Conservation (phyloP, 257 asterid species). For the Nicotiana noctiflora region DNA sequence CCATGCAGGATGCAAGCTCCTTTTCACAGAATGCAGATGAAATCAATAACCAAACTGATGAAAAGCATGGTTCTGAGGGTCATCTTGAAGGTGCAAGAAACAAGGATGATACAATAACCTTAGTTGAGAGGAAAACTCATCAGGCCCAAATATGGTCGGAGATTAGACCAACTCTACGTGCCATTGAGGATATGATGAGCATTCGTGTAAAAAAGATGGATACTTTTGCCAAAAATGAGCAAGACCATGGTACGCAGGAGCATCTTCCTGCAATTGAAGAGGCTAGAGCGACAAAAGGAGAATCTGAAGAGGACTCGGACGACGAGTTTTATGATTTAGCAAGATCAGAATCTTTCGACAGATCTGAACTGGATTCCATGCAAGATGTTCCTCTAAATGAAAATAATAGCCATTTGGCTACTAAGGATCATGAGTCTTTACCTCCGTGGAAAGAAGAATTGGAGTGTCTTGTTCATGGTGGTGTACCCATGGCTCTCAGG, state of each 20-base stretch:
- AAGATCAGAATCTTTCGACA: slow-evolving; percentile 58
- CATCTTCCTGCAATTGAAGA: slow-evolving; percentile 6
- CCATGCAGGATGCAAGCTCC: slow-evolving; percentile 22
- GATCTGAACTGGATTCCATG: slow-evolving; percentile 23
- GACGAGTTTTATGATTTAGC: slow-evolving; percentile 91
- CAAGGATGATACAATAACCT: slow-evolving; percentile 28
- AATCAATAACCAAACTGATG: not conserved
- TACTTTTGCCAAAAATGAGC: slow-evolving; percentile 25
- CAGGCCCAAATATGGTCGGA: slow-evolving; percentile 64
- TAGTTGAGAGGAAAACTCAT: slow-evolving; percentile 34
- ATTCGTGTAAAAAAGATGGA: slow-evolving; percentile 49
- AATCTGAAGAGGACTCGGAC: slow-evolving; percentile 78
- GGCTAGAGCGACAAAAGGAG: slow-evolving; percentile 20
- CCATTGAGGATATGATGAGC: slow-evolving; percentile 77
- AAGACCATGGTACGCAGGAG: slow-evolving; percentile 8
- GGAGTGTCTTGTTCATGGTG: slow-evolving; percentile 85
- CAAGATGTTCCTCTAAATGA: slow-evolving; percentile 40
- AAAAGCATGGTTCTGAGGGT: not conserved
- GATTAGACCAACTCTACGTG: slow-evolving; percentile 58
- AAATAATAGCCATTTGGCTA: slow-evolving; percentile 20
- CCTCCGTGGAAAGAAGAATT: slow-evolving; percentile 69
- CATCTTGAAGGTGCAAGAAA: slow-evolving; percentile 16
- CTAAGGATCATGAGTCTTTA: slow-evolving; percentile 27
- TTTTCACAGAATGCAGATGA: slow-evolving; percentile 20
- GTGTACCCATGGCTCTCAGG: slow-evolving; percentile 89